Conservation (phyloP, 2,329 filamentous ascomycete species). For the Hypoxylon sp. region DNA sequence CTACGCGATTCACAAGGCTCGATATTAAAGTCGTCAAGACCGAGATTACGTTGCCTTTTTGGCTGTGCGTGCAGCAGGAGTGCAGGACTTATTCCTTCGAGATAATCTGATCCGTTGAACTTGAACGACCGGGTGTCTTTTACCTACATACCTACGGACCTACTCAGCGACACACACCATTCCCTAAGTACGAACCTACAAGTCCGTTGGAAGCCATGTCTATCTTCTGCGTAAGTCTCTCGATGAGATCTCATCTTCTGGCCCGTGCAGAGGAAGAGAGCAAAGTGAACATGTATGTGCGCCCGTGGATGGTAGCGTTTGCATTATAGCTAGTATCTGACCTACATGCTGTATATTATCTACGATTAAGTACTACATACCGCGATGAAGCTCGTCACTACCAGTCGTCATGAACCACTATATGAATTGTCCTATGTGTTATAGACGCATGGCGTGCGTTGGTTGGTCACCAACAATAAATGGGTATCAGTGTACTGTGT, state of each 20-base stretch:
- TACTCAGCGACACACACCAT: background rate
- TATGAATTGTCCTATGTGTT: background rate
- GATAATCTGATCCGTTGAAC: slow-evolving; percentile 17
- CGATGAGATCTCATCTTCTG: background rate
- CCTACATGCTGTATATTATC: background rate
- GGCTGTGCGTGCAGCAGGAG: slow-evolving; percentile 16
- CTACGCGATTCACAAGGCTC: background rate
- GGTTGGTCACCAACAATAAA: background rate
- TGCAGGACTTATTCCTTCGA: slow-evolving; percentile 31
- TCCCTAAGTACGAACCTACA: too few species aligned
- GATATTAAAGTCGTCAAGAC: slow-evolving; percentile 7
- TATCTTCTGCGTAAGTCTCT: background rate
- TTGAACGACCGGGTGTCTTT: slow-evolving; percentile 8
- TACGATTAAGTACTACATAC: background rate
- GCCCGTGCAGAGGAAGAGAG: background rate
- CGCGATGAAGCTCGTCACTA: background rate
- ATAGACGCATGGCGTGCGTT: background rate
- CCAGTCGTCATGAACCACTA: background rate
- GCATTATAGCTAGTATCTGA: background rate
- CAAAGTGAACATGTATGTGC: background rate
- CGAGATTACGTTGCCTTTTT: slow-evolving; percentile 12
- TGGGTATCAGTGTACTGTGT: too few species aligned
- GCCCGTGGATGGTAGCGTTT: too few species aligned
- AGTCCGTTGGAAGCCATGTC: background rate
- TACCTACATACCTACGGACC: background rate